These are phyloP conservation scores for Hyphopichia khmerensis DNA, from an alignment of 1,139 yeast genomes.

Conservation along the genomic window DNA sequence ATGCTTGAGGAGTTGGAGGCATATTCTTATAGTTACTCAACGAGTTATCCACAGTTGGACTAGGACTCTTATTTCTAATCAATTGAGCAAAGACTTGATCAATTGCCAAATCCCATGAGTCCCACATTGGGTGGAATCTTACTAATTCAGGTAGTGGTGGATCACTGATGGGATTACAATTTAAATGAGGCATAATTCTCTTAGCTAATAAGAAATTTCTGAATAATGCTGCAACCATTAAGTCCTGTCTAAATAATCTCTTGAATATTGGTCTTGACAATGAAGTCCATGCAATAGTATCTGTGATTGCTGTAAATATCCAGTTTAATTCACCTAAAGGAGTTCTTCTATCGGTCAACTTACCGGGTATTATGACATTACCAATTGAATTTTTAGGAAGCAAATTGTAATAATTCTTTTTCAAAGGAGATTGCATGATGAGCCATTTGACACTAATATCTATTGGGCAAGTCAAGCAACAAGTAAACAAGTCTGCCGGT, in stretches of 20 bases:
- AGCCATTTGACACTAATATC: conserved; percentile 94
- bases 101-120: conserved; percentile 95
- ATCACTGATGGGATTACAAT: conserved; percentile 92
- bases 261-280: conserved; percentile 86
- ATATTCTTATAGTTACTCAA: conserved; percentile 1
- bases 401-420: conserved; percentile 59
- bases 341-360: conserved; percentile 86
- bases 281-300: conserved; percentile 97
- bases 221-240: conserved; percentile 95
- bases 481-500: conserved; percentile 94
- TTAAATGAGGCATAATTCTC: conserved; percentile 89
- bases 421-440: conserved; percentile 76
- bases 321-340: conserved; percentile 95
- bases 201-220: conserved; percentile 89
- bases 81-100: conserved; percentile 86
- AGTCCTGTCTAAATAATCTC: conserved; percentile 86
- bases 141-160: conserved; percentile 87
- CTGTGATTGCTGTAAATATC: conserved; percentile 98
- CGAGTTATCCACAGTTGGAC: conserved; percentile 12
- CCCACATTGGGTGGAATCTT: conserved; percentile 93
- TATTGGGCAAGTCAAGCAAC: conserved; percentile 93
- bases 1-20: conserved; percentile 9
- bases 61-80: conserved; percentile 36
- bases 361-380: conserved; percentile 80
- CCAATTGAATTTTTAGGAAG: conserved; percentile 53